A percentile compares a stretch with the other conserved stretches of the same genome.
Conservation (phyloP, 2,329 filamentous ascomycete species). For the Ilyonectria destructans region DNA sequence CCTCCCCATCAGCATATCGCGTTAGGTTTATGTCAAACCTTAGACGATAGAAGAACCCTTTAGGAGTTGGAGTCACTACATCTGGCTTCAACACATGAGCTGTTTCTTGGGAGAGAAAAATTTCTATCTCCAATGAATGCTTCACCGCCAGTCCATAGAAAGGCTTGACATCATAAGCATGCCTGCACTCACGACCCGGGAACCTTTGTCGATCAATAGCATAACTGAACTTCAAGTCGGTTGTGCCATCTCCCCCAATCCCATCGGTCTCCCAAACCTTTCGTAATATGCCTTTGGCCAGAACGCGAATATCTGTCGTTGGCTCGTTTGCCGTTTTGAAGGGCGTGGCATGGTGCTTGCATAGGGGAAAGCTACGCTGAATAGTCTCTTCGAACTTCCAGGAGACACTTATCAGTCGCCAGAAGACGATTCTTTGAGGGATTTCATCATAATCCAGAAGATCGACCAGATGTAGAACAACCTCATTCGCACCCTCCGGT, state of each 20-base stretch:
- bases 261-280: neutral
- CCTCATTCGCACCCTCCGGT: no score
- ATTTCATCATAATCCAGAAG: no score
- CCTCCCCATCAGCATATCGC: neutral
- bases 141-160: neutral
- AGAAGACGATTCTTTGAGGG: no score
- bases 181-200: neutral
- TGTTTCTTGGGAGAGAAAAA: neutral
- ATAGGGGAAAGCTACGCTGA: no score
- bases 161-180: neutral
- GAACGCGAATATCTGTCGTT: neutral
- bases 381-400: no score
- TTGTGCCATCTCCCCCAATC: neutral
- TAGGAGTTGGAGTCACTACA: neutral
- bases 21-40: neutral
- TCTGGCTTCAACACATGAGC: neutral
- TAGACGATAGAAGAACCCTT: neutral
- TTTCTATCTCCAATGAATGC: neutral
- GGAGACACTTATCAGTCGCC: no score
- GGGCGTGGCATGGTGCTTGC: no score
- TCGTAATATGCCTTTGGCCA: neutral
- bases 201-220: neutral
- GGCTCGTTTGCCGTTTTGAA: no score
- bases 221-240: neutral
- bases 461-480: no score